Percentiles rank a stretch among this genome's conserved stretches.
These are phyloP conservation scores for Acanthamoeba healyi DNA, from an alignment of 208 protist genomes.

Conservation along the genomic window DNA sequence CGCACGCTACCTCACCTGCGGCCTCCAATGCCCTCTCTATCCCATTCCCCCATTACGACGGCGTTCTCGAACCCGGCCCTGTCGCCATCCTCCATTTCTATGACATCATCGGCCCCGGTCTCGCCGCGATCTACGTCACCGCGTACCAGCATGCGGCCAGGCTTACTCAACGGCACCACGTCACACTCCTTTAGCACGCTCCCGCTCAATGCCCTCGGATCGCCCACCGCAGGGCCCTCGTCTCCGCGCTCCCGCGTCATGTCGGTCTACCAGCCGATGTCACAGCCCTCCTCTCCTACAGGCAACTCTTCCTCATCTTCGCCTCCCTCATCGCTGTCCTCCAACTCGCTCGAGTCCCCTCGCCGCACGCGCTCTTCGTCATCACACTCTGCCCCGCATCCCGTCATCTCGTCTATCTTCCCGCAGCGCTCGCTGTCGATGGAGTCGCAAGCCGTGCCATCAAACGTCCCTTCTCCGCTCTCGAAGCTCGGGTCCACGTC, in stretches of 20 bases:
- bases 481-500: not conserved
- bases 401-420: not conserved
- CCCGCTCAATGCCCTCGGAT: not conserved
- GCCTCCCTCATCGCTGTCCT: not conserved
- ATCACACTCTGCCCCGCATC: not conserved
- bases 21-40: not conserved
- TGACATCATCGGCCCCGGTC: not conserved
- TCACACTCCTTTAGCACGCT: not conserved
- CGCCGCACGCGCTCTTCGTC: constrained; percentile 26
- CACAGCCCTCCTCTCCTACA: not conserved
- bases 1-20: constrained; percentile 24
- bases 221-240: not conserved
- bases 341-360: constrained; percentile 1
- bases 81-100: not conserved
- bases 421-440: constrained; percentile 16
- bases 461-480: not conserved
- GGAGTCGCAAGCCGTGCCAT: not conserved
- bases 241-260: not conserved
- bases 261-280: not conserved
- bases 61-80: not conserved
- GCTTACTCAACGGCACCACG: not conserved
- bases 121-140: not conserved
- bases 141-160: not conserved
- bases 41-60: not conserved
- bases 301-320: not conserved